Evolutionary conservation across 768 basidiomycete genomes (phyloP), one percentile per base, ranked within the genome.

Genomic region (Russula sp.): DNA sequence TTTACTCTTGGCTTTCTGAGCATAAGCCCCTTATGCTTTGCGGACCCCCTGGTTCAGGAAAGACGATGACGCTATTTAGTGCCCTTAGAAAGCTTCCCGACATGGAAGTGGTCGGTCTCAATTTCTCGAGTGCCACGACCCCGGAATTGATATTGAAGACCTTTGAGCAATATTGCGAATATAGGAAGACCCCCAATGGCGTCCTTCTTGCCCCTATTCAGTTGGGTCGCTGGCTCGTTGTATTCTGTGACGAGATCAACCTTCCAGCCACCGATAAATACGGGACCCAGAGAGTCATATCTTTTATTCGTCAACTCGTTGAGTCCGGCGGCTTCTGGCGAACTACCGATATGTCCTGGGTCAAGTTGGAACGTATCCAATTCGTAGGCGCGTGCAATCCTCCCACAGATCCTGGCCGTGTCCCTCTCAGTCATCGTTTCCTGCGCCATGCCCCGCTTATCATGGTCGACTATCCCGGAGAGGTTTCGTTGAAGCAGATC

Each of bases 191-290:
- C 5, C 94, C 97, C 14, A 98, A 94, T 71, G 97, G 97, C n/a
- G 91, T 97, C 53, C 84, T 98, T 53, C 85, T 99, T 58, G 88
- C 97, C 3, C 97, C 97, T 11, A 77, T 89, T 4, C 94, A 98
- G 72, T 94, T 98, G 66, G 96, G 96, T 30, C 88, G 94, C 52
- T 99, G 97, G 97, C 83, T 99, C 55, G 95, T 99, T 38, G 89
- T 99, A n/a, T 99, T 99, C 79, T 99, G 97, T 74, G 97, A 99
- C 74, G 97, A 99, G 76, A 98, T 99, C 80, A 99, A 99, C 73
- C 79, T 99, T 5, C 97, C 97, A 2, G 94, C 97, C 18, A 82
- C 87, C 10, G 97, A 99, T 80, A 96, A 94, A 76, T 99, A 99
- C 71, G 97, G 97, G 3, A 99, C 97, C 5, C 97, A 99, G 74